These are phyloP conservation scores for Clohesyomyces aquaticus DNA, from an alignment of 495 filamentous ascomycete genomes.

Conservation along the genomic window DNA sequence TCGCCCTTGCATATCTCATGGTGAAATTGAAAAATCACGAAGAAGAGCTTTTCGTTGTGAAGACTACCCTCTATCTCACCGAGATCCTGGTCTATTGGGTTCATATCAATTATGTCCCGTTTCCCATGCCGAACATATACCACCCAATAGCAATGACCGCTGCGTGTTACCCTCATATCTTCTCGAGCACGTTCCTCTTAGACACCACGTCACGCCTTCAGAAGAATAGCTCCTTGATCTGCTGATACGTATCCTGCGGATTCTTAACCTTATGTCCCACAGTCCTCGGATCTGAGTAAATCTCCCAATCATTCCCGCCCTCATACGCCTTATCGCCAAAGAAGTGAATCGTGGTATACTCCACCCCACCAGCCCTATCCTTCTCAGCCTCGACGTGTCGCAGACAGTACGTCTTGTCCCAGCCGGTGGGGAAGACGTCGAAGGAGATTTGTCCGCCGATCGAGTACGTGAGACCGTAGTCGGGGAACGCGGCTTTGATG, in stretches of 20 bases:
- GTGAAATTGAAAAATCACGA: too few relatives aligned
- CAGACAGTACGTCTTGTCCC: slow-evolving; percentile 99
- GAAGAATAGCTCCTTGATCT: slow-evolving; percentile 76
- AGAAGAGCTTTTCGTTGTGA: too few relatives aligned
- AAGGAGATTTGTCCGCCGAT: slow-evolving; percentile 98
- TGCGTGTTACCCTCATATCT: neutral
- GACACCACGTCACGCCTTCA: neutral
- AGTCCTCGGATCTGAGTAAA: slow-evolving; percentile 77
- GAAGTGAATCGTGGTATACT: slow-evolving; percentile 91
- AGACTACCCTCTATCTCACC: too few relatives aligned
- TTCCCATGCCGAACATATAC: too few relatives aligned
- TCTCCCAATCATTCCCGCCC: slow-evolving; percentile 96
- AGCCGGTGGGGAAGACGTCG: slow-evolving; percentile 94
- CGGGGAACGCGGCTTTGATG: slow-evolving; percentile 77
- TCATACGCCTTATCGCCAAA: slow-evolving; percentile 91
- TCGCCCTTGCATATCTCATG: too few relatives aligned
- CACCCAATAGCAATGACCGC: too few relatives aligned
- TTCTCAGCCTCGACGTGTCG: slow-evolving; percentile 83
- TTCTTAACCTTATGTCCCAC: slow-evolving; percentile 79
- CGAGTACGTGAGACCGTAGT: slow-evolving; percentile 87
- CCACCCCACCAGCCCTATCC: slow-evolving; percentile 64
- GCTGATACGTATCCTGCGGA: slow-evolving; percentile 77
- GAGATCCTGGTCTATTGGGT: too few relatives aligned
- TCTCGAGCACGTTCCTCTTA: neutral
- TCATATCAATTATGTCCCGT: too few relatives aligned